phyloP scores from a whole-genome alignment of 2,329 filamentous ascomycete species.

The Apiospora aurea region DNA sequence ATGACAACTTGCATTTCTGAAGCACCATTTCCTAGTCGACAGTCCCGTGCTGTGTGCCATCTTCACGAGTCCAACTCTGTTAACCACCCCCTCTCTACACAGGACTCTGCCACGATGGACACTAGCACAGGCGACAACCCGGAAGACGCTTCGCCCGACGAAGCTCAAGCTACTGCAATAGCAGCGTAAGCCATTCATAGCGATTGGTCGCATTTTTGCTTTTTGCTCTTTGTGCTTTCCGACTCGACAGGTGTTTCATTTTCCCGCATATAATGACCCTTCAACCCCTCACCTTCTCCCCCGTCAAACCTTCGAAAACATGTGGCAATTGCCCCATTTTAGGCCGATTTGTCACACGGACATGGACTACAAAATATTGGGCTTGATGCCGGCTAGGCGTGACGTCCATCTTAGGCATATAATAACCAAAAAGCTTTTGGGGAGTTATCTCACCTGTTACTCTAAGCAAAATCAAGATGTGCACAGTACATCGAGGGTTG shows the following conservation, averaged over 20 bases:
- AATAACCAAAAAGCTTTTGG: constrained; percentile 16
- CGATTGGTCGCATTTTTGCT: constrained; percentile 19
- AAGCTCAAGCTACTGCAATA: constrained; percentile 19
- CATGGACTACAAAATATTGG: not conserved
- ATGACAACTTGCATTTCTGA: constrained; percentile 19
- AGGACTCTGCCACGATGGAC: constrained; percentile 16
- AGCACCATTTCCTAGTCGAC: not conserved
- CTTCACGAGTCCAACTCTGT: constrained; percentile 2
- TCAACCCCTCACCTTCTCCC: not conserved
- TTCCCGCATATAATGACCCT: constrained; percentile 2
- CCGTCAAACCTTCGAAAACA: not conserved
- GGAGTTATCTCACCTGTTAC: not conserved
- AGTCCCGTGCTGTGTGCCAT: constrained; percentile 18
- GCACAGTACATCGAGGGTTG: not conserved
- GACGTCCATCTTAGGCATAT: not conserved
- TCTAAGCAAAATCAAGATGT: not conserved
- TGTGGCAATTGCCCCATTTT: not conserved
- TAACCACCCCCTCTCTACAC: constrained; percentile 16
- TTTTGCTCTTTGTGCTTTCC: constrained; percentile 16
- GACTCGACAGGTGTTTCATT: constrained; percentile 17
- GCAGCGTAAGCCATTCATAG: constrained; percentile 19
- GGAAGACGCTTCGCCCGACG: constrained; percentile 14
- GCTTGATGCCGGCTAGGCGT: not conserved
- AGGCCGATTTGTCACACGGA: not conserved
- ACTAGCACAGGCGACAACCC: constrained; percentile 5